A percentile compares a stretch with the other conserved stretches of the same genome.
Evolutionary conservation across 2,329 filamentous ascomycete genomes (phyloP).

Genomic region (Neofusicoccum parvum): DNA sequence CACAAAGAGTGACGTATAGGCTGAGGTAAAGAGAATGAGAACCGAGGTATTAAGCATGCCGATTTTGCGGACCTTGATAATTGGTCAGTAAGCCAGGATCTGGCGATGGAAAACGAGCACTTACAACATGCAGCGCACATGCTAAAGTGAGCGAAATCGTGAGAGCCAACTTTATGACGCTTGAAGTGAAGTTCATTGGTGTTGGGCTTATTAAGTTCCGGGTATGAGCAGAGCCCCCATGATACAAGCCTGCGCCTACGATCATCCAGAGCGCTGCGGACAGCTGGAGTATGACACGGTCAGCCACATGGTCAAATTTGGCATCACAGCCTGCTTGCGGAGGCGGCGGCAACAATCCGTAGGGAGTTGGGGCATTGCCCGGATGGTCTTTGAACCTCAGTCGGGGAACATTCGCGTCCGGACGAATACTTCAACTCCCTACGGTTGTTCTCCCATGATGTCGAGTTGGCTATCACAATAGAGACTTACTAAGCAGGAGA

Average conservation of each 20-base stretch:
- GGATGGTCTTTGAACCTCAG: no score
- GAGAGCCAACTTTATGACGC: background rate
- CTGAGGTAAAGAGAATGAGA: background rate
- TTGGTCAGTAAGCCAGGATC: background rate
- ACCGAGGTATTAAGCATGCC: slow-evolving; percentile 5
- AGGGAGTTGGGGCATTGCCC: no score
- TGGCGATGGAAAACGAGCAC: background rate
- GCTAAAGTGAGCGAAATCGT: background rate
- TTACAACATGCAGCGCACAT: slow-evolving; percentile 7
- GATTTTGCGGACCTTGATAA: background rate
- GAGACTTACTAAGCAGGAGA: slow-evolving; percentile 7
- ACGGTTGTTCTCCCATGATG: no score
- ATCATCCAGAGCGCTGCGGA: background rate
- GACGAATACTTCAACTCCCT: no score
- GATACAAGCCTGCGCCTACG: background rate
- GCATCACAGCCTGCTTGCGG: background rate
- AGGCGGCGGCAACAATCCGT: background rate
- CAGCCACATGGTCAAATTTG: no score
- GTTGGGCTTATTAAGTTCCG: background rate
- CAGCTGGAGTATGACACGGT: background rate
- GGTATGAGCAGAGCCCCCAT: background rate
- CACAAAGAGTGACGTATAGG: background rate
- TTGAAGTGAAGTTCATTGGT: background rate
- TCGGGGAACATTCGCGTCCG: no score
- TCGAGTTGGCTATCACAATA: background rate